Evolutionary conservation across 768 basidiomycete genomes (phyloP).

Genomic region (Boletus pseudo-olivaceus): DNA sequence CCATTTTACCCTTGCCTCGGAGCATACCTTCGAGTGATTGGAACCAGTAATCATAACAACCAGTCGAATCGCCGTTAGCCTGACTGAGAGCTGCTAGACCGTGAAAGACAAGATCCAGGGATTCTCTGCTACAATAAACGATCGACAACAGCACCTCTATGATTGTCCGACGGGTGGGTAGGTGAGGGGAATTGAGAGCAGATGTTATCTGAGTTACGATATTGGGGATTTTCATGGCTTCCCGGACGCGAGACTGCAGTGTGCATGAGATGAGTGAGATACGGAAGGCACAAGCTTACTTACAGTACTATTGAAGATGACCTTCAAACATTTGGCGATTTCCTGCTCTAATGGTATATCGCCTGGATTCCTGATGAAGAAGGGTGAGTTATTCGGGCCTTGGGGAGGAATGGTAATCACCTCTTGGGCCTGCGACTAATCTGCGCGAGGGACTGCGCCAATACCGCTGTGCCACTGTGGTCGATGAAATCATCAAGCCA

Average conservation of each 20-base stretch:
- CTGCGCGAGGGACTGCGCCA: conserved; percentile 73
- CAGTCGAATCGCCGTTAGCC: conserved; percentile 53
- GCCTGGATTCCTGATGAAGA: conserved; percentile 27
- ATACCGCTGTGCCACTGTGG: conserved; percentile 79
- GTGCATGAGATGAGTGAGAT: conserved; percentile 9
- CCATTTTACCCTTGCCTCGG: conserved; percentile 89
- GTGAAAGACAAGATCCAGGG: conserved; percentile 63
- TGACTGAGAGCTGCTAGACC: conserved; percentile 73
- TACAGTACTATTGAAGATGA: conserved; percentile 69
- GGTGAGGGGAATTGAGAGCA: conserved; percentile 76
- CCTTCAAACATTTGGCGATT: conserved; percentile 81
- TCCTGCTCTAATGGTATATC: conserved; percentile 83
- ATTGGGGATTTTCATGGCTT: conserved; percentile 68
- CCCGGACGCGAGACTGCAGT: conserved; percentile 58
- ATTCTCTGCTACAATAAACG: conserved; percentile 61
- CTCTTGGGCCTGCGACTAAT: conserved; percentile 71
- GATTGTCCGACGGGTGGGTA: conserved; percentile 73
- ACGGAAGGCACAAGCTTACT: conserved; percentile 20
- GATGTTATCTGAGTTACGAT: conserved; percentile 79
- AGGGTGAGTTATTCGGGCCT: neutral
- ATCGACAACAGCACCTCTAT: conserved; percentile 78
- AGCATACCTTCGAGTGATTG: conserved; percentile 72
- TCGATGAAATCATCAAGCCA: conserved; percentile 79
- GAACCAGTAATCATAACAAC: conserved; percentile 87
- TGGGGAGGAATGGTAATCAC: conserved; percentile 34